These are phyloP conservation scores for Diplodia mutila DNA, from an alignment of 2,329 filamentous ascomycete species.

Conservation along the genomic window DNA sequence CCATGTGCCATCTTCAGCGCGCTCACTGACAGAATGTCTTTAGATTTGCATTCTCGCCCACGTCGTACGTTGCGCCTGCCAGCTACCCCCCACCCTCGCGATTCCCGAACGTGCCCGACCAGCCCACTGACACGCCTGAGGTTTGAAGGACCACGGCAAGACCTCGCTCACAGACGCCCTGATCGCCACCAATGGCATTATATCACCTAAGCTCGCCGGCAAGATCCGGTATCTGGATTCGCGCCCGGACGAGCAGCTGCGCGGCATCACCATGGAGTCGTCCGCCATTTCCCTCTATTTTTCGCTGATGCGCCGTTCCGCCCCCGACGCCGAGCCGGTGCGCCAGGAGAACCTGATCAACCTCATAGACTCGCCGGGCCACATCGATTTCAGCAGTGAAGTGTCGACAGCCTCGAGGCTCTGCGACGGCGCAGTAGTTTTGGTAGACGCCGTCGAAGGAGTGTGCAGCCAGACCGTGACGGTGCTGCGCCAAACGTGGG, in stretches of 20 bases:
- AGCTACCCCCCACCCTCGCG: neutral
- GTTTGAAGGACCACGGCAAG: constrained; percentile 83
- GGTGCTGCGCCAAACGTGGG: constrained; percentile 91
- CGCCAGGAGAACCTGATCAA: constrained; percentile 94
- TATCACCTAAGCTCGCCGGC: constrained; percentile 93
- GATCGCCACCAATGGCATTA: constrained; percentile 98
- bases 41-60: constrained; percentile 95
- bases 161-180: constrained; percentile 95
- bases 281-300: constrained; percentile 97
- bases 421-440: constrained; percentile 90
- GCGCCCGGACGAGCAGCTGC: constrained; percentile 89
- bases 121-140: constrained; percentile 27
- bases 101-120: constrained; percentile 11
- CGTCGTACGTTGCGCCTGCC: constrained; percentile 60
- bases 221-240: constrained; percentile 99
- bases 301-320: constrained; percentile 78
- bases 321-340: constrained; percentile 69
- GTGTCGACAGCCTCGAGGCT: constrained; percentile 93
- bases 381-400: constrained; percentile 98
- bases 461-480: constrained; percentile 99
- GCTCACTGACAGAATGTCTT: constrained; percentile 26
- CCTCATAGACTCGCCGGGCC: constrained; percentile 94
- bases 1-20: neutral
- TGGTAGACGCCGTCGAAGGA: constrained; percentile 96
- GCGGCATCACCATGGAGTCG: constrained; percentile 99